These are phyloP conservation scores for Kodamaea plutei DNA, from an alignment of 1,139 yeast species.

Conservation along the genomic window DNA sequence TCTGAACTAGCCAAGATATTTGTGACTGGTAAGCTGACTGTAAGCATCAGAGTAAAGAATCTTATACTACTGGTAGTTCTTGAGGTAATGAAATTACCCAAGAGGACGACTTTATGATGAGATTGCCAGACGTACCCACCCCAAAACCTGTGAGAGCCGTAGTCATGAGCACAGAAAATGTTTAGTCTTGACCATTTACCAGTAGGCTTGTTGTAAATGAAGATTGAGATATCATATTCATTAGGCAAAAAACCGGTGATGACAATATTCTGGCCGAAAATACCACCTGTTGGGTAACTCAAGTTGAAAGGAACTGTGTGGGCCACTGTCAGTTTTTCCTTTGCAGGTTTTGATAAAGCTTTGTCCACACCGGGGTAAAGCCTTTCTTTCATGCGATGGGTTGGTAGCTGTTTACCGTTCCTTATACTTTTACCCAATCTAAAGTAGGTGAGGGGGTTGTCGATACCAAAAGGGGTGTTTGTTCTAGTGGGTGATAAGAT, in stretches of 20 bases:
- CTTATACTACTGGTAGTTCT: slow-evolving; percentile 51
- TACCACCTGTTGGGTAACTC: slow-evolving; percentile 54
- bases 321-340: slow-evolving; percentile 2
- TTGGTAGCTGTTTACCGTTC: slow-evolving; percentile 29
- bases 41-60: slow-evolving; percentile 52
- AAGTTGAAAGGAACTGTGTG: slow-evolving; percentile 39
- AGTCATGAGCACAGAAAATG: slow-evolving; percentile 51
- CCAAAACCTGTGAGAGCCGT: slow-evolving; percentile 58
- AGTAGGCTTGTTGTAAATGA: slow-evolving; percentile 56
- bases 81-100: slow-evolving; percentile 51
- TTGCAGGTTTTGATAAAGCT: not conserved
- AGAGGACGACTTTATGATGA: slow-evolving; percentile 60
- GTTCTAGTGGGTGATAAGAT: slow-evolving; percentile 31
- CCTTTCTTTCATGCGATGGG: slow-evolving; percentile 14
- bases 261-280: slow-evolving; percentile 61
- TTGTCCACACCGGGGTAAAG: slow-evolving; percentile 1
- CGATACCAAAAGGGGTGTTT: slow-evolving; percentile 11
- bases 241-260: slow-evolving; percentile 54
- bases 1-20: slow-evolving; percentile 51
- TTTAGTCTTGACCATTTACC: slow-evolving; percentile 64
- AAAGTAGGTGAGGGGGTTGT: slow-evolving; percentile 37
- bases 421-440: slow-evolving; percentile 33
- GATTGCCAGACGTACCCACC: slow-evolving; percentile 71
- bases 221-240: slow-evolving; percentile 54
- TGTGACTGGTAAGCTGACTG: slow-evolving; percentile 64